Evolutionary conservation across 1,139 yeast genomes (phyloP).

Genomic region (Saccharomyces hybrid): DNA sequence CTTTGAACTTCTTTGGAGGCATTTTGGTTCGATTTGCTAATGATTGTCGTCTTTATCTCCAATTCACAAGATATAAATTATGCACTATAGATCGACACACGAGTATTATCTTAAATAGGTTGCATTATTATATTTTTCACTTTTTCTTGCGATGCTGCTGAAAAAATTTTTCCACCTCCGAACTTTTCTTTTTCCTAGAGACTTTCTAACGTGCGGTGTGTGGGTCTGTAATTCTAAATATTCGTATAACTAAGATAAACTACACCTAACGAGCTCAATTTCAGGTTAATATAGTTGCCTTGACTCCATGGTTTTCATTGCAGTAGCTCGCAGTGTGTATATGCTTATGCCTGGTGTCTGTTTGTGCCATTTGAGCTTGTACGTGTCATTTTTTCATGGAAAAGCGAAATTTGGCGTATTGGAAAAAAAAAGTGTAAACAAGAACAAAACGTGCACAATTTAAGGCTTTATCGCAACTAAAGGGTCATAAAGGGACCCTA

Average conservation of each 20-base stretch:
- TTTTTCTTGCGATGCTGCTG: background rate
- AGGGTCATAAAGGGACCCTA: background rate
- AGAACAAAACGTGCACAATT: background rate
- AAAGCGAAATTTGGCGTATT: background rate
- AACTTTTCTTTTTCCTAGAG: background rate
- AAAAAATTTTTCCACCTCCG: background rate
- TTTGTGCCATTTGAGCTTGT: background rate
- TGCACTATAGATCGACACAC: background rate
- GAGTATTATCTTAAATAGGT: background rate
- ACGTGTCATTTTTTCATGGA: background rate
- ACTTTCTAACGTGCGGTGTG: background rate
- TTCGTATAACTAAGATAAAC: too few species aligned
- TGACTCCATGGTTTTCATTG: background rate
- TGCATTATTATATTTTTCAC: background rate
- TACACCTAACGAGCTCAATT: background rate
- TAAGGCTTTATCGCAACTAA: background rate
- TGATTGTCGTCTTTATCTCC: background rate
- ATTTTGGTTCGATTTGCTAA: constrained; percentile 9
- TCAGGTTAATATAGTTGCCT: background rate
- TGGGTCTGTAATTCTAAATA: background rate
- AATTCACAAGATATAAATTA: background rate
- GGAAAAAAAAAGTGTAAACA: background rate
- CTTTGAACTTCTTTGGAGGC: constrained; percentile 33
- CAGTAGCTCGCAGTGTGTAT: background rate
- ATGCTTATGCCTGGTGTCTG: too few species aligned